Evolutionary conservation across 148 eudicot genomes (phyloP).

Genomic region (Rhododendron ferrugineum): DNA sequence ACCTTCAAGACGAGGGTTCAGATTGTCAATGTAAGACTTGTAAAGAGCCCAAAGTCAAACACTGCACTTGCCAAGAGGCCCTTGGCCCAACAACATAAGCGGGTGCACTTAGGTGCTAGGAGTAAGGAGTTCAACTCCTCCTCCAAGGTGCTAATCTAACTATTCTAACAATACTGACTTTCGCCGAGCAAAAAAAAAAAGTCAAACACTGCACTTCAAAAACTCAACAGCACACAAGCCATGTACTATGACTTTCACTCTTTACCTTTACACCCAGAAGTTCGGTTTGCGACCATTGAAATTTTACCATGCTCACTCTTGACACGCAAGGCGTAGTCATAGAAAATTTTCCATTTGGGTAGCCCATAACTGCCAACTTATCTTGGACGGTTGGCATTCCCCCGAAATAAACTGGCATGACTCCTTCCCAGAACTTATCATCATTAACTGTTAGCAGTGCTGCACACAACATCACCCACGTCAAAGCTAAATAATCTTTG

Average conservation of each 20-base stretch:
- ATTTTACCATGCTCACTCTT: not conserved
- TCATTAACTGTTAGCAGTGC: not conserved
- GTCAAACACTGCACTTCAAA: not conserved
- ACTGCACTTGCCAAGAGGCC: not conserved
- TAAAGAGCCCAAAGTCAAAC: not conserved
- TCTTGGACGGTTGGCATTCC: not conserved
- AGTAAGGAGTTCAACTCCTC: too few relatives aligned
- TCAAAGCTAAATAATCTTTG: not conserved
- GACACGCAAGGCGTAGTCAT: not conserved
- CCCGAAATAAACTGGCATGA: not conserved
- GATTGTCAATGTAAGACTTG: not conserved
- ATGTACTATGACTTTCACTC: not conserved
- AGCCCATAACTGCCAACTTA: not conserved
- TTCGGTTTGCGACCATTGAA: not conserved
- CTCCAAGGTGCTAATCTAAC: too few relatives aligned
- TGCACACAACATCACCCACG: not conserved
- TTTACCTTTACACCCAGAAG: not conserved
- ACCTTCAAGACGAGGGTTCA: not conserved
- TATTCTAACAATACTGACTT: too few relatives aligned
- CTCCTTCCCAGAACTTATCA: slow-evolving; percentile 1
- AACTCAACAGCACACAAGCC: not conserved
- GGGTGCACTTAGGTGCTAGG: too few relatives aligned
- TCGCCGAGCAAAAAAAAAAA: too few relatives aligned
- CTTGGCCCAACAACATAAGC: not conserved
- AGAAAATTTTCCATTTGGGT: not conserved